A percentile compares a stretch with the other conserved stretches of the same genome.
phyloP scores from a whole-genome alignment of 306 rosid genomes.

The Quercus wislizeni region DNA sequence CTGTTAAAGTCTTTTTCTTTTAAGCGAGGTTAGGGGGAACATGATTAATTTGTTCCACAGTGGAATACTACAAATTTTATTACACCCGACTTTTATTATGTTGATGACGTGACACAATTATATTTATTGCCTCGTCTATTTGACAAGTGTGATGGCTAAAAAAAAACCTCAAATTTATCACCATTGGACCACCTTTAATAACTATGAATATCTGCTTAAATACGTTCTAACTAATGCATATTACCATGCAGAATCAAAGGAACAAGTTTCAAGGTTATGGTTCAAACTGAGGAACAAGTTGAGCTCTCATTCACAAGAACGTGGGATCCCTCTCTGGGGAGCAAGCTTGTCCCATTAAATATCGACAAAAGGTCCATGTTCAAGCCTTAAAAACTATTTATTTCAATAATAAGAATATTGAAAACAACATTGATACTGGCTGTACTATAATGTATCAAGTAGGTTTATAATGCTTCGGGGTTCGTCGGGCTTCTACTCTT shows the following conservation, averaged over 20 bases:
- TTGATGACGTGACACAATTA: too few relatives aligned
- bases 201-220: too few relatives aligned
- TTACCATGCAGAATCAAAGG: conserved; percentile 60
- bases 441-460: background rate
- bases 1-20: too few relatives aligned
- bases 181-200: too few relatives aligned
- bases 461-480: conserved; percentile 88
- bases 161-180: too few relatives aligned
- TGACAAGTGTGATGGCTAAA: too few relatives aligned
- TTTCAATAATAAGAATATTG: background rate
- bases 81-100: too few relatives aligned
- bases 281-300: conserved; percentile 75
- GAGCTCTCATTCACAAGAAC: conserved; percentile 81
- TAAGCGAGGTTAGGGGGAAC: too few relatives aligned
- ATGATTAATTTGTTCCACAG: too few relatives aligned
- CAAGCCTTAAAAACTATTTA: background rate
- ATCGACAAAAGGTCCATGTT: conserved; percentile 73
- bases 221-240: too few relatives aligned
- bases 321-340: conserved; percentile 61
- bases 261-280: conserved; percentile 51
- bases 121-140: too few relatives aligned
- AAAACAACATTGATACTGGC: background rate
- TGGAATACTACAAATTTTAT: too few relatives aligned
- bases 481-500: conserved; percentile 79
- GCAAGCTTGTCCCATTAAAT: conserved; percentile 63